phyloP scores from a whole-genome alignment of 2,329 filamentous ascomycete genomes.

The Chaetomiaceae sp. region DNA sequence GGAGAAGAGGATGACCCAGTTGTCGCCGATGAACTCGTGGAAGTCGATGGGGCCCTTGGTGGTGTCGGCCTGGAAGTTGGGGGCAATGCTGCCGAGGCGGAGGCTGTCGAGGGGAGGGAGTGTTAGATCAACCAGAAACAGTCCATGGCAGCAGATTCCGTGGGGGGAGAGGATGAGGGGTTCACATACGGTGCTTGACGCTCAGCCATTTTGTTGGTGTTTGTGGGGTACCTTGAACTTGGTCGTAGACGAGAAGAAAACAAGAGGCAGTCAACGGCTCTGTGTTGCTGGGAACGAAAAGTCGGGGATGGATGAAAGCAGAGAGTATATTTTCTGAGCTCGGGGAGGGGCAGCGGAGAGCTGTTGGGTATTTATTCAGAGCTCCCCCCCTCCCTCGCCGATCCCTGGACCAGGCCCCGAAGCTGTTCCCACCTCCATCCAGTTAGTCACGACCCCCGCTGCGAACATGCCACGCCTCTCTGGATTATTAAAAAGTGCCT shows the following conservation, averaged over 20 bases:
- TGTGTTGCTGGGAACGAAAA: too few species aligned
- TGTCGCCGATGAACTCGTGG: slow-evolving; percentile 74
- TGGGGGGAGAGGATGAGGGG: neutral
- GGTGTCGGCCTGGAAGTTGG: slow-evolving; percentile 80
- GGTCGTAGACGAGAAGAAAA: neutral
- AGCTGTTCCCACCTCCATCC: too few species aligned
- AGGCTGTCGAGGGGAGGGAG: slow-evolving; percentile 40
- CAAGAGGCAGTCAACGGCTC: neutral
- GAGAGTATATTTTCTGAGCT: too few species aligned
- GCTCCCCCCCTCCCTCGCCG: too few species aligned
- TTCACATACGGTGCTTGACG: slow-evolving; percentile 34
- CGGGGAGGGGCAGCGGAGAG: too few species aligned
- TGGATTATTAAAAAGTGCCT: too few species aligned
- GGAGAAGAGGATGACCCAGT: slow-evolving; percentile 78
- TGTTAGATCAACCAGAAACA: slow-evolving; percentile 7
- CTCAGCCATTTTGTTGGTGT: slow-evolving; percentile 31
- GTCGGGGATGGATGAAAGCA: neutral
- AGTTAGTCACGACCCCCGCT: too few species aligned
- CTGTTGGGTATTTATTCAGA: too few species aligned
- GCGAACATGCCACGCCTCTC: too few species aligned
- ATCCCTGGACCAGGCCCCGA: too few species aligned
- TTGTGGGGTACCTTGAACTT: slow-evolving; percentile 9
- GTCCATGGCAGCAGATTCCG: too few species aligned
- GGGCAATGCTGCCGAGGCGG: slow-evolving; percentile 62
- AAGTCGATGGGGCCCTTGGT: slow-evolving; percentile 75